Evolutionary conservation across 371 early-diverging fungal species (phyloP).

Genomic region (Coemansia sp.): DNA sequence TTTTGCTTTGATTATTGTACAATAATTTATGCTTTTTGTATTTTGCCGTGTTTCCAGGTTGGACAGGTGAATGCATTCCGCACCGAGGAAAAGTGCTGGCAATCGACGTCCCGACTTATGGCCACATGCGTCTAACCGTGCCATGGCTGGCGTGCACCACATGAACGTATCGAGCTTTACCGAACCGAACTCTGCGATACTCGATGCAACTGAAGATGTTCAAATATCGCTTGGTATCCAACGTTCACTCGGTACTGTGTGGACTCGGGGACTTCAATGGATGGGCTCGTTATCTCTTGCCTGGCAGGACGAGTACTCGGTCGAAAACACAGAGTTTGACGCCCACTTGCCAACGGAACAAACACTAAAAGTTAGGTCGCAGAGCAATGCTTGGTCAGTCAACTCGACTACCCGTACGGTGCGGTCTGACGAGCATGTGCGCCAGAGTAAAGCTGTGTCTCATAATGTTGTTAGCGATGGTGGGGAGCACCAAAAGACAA

Average conservation of each 20-base stretch:
- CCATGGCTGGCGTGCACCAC: neutral
- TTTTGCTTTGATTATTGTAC: neutral
- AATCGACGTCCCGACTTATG: neutral
- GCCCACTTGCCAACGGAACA: neutral
- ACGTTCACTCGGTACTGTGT: constrained; percentile 23
- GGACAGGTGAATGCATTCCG: neutral
- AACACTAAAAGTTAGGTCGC: neutral
- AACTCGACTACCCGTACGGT: neutral
- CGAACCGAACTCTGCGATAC: no score
- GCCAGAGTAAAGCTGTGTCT: neutral
- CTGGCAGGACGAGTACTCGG: constrained; percentile 27
- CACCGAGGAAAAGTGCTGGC: neutral
- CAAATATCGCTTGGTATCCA: constrained; percentile 39
- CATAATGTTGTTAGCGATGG: no score
- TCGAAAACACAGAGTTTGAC: neutral
- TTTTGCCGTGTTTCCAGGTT: neutral
- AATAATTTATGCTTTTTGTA: neutral
- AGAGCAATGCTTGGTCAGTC: neutral
- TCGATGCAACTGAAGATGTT: constrained; percentile 18
- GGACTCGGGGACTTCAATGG: constrained; percentile 27
- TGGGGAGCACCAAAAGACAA: no score
- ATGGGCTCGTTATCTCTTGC: constrained; percentile 41
- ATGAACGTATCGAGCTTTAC: neutral
- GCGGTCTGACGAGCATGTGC: neutral
- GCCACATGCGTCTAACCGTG: neutral